Conservation (phyloP, 257 asterid species). For the Linaria vulgaris region DNA sequence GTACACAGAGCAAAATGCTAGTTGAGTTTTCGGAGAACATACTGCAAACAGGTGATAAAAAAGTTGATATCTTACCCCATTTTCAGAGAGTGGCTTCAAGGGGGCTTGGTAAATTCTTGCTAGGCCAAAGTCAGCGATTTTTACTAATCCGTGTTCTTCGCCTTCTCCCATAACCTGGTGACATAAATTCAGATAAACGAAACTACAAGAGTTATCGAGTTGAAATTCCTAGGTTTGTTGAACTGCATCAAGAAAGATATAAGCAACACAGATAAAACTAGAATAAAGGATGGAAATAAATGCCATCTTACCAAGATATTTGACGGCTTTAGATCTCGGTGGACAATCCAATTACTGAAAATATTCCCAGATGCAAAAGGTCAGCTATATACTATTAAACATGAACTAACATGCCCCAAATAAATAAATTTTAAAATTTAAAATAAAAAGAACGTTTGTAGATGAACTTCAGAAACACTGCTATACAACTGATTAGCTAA, state of each 20-base stretch:
- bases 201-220: slow-evolving; percentile 1
- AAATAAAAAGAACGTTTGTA: no score
- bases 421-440: no score
- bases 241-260: slow-evolving; percentile 4
- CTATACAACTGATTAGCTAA: neutral
- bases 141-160: slow-evolving; percentile 94
- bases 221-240: neutral
- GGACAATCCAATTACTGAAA: slow-evolving; percentile 97
- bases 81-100: slow-evolving; percentile 75
- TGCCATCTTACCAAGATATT: slow-evolving; percentile 70
- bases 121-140: slow-evolving; percentile 97
- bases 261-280: slow-evolving; percentile 10
- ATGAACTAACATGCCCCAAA: slow-evolving; percentile 15
- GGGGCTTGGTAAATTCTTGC: slow-evolving; percentile 98
- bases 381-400: slow-evolving; percentile 5
- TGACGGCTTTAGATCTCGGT: slow-evolving; percentile 97
- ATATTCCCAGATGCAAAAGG: slow-evolving; percentile 21
- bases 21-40: neutral
- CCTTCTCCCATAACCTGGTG: slow-evolving; percentile 98
- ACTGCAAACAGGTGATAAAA: slow-evolving; percentile 6
- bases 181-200: slow-evolving; percentile 22
- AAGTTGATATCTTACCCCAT: slow-evolving; percentile 64
- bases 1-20: neutral
- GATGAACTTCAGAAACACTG: no score
- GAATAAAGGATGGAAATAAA: slow-evolving; percentile 12